Base-by-base conservation (phyloP, 139 green algal species). In the Tetradesmus obliquus region DNA sequence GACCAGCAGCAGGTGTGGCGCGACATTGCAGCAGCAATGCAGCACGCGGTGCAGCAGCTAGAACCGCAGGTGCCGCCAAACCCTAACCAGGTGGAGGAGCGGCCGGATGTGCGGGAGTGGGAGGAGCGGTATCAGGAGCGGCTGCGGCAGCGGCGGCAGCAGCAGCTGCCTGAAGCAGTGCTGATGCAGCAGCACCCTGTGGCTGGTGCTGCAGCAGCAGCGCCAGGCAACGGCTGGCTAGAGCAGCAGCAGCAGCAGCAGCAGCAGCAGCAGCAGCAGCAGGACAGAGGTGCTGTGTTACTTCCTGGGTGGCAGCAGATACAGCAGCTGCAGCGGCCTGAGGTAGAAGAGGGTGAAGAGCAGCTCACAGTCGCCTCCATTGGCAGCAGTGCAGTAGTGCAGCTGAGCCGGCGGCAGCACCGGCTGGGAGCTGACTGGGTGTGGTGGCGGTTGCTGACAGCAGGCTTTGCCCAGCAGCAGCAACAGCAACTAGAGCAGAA, bases 21-120 rank as follows among this genome's bases (percentile, higher is more conserved):
- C 7, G 93, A 95, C 71, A 97, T 98, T 89, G 95, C 97, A 55
- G 88, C 88, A 69, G 87, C 93, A 12, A 88, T 98, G n/a, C 84
- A 82, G 45, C 12, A 69, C 5, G 93, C 93, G 5, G 91, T 98
- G 84, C 17, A 45, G 17, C 91, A 94, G 72, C 93, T 98, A 87
- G 95, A 97, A 91, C 9, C 3, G 6, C 45, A 69, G 17, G 85
- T 92, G 32, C 95, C 94, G 32, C 93, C 94, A 24, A 97, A 97
- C 88, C 51, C 62, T 1, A 88, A 95, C 86, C 95, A 97, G 32
- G 53, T 89, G 69, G 45, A 90, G 80, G 24, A 90, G 84, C n/a
- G 72, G 10, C 55, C 69, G 13, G 58, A 71, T 9, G 66, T 82
- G 62, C 32, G 17, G 19, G 5, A 74, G 7, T 69, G 82, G 45